Evolutionary conservation across 176 grass and related monocot genomes (phyloP).

Genomic region (Cenchrus fungigraminus): DNA sequence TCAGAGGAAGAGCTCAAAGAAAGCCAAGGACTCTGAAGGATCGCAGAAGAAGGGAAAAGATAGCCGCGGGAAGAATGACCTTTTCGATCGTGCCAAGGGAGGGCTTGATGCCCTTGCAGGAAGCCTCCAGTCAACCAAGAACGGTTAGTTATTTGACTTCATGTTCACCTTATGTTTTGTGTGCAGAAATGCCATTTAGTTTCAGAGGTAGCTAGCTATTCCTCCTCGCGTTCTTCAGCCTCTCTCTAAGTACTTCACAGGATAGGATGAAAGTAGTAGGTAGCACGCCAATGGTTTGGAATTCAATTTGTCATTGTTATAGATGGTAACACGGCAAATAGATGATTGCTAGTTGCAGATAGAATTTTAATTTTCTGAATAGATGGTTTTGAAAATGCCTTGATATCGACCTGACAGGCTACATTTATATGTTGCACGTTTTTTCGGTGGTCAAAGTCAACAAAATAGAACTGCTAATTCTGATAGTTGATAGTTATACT

Average conservation of each 20-base stretch:
- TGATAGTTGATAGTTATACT: neutral
- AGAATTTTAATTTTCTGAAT: neutral
- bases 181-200: conserved; percentile 12
- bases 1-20: conserved; percentile 63
- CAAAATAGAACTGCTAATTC: conserved; percentile 24
- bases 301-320: conserved; percentile 12
- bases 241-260: neutral
- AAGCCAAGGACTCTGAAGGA: conserved; percentile 42
- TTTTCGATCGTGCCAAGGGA: conserved; percentile 52
- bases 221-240: neutral
- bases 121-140: conserved; percentile 41
- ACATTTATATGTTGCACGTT: conserved; percentile 16
- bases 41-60: conserved; percentile 44
- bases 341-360: neutral
- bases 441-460: conserved; percentile 1
- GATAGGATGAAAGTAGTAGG: neutral
- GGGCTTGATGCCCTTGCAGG: conserved; percentile 46
- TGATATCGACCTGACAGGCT: conserved; percentile 13
- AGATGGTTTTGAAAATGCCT: neutral
- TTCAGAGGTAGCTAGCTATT: neutral
- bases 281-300: neutral
- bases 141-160: conserved; percentile 32
- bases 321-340: neutral
- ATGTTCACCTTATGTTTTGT: neutral
- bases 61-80: conserved; percentile 42